Base-by-base conservation (phyloP, 2,329 filamentous ascomycete species). In the Aaosphaeria arxii region DNA sequence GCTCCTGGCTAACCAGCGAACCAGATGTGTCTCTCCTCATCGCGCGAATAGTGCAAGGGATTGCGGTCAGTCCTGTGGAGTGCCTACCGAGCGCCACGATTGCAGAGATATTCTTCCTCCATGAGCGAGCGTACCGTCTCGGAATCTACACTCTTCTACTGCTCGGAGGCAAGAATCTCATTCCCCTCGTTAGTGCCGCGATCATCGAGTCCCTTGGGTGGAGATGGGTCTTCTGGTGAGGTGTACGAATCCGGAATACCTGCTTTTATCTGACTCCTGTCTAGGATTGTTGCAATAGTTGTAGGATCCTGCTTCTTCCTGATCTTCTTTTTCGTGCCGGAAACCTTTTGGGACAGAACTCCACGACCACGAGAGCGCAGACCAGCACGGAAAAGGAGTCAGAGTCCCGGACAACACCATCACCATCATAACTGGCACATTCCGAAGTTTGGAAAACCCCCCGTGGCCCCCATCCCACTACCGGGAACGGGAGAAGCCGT, bases 31-130 rank as follows among this genome's bases (percentile, higher is more conserved):
- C 90, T 7, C 78, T 97, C 35, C 77, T 95, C 5, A 69, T 91
- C 6, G 92, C 90, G 29, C 82, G 92, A 46, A 84, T 97, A 42
- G 87, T 96, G 52, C 89, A 95, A 69, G 94, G 92, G 4, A 77
- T 96, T 7, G 87, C 91, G 0, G 86, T 96, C 43, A 94, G 89
- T 55, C 90, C 91, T 0, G 89, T 96, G 6, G 92, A 97, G 69
- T 95, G 91, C 62, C 78, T 97, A 30, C 92, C 92, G 0, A 95
- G 90, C 4, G 91, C 92, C 11, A 96, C 91, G 0, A 92, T 97
- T 61, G 91, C 91, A 4, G 92, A 97, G 70, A 96, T 97, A 51
- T 97, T 91, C 75, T 96, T 96, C 64, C 77, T 97, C 17, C 92
- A 97, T 61, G 92, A 97, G 72, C 81, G 92, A 51, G 92, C 92